phyloP scores from a whole-genome alignment of 331 rosid genomes.

The Quercus tomentella region DNA sequence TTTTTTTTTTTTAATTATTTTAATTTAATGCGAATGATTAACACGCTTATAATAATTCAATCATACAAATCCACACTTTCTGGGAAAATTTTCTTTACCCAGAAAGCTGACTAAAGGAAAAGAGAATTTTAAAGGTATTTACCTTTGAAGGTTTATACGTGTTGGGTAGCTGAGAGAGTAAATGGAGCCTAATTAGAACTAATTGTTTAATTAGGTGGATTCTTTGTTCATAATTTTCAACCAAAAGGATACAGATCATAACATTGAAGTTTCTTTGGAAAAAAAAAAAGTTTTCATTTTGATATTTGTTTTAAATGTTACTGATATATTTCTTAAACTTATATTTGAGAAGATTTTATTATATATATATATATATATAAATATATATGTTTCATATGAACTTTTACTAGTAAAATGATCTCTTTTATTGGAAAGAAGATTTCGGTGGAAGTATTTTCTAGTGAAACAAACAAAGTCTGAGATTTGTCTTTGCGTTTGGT shows the following conservation, averaged over 20 bases:
- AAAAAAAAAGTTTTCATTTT: no score
- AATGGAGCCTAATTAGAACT: not conserved
- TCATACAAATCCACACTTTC: not conserved
- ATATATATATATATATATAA: not conserved
- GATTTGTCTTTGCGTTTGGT: conserved; percentile 12
- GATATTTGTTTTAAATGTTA: not conserved
- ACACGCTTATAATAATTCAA: not conserved
- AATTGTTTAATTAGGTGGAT: not conserved
- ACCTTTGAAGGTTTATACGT: not conserved
- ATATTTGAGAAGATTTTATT: not conserved
- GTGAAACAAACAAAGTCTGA: not conserved
- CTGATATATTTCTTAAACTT: not conserved
- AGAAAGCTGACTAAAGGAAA: not conserved
- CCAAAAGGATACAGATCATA: not conserved
- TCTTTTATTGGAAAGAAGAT: not conserved
- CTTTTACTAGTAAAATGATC: no score
- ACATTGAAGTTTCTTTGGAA: conserved; percentile 4
- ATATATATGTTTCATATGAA: conserved; percentile 1
- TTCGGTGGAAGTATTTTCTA: conserved; percentile 3
- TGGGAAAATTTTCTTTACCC: not conserved
- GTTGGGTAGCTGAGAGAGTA: conserved; percentile 19
- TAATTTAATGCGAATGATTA: not conserved
- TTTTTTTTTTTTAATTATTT: not conserved
- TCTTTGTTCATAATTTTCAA: conserved; percentile 5
- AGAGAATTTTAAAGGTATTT: not conserved